Percentiles rank a stretch among this genome's conserved stretches.
These are phyloP conservation scores for Asclepias syriaca DNA, from an alignment of 257 asterid genomes.

Conservation along the genomic window DNA sequence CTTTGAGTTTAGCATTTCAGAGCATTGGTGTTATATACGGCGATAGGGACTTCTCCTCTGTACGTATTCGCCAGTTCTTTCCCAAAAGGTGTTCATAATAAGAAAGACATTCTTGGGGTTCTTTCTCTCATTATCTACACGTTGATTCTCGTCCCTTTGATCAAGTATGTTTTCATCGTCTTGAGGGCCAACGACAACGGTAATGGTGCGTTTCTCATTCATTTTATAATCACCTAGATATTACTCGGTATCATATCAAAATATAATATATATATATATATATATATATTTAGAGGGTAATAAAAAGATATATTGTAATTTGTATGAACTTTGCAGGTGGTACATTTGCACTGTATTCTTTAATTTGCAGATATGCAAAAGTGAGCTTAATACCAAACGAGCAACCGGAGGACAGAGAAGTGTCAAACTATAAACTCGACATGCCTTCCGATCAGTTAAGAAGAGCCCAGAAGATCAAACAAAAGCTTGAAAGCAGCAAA, in stretches of 20 bases:
- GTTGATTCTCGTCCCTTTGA: constrained; percentile 48
- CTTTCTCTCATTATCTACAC: constrained; percentile 73
- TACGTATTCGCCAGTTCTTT: constrained; percentile 61
- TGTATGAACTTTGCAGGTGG: too few species aligned
- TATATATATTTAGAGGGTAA: too few species aligned
- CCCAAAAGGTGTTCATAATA: constrained; percentile 31
- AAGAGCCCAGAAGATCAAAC: constrained; percentile 35
- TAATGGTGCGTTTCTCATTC: constrained; percentile 36
- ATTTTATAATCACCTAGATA: too few species aligned
- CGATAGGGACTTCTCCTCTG: constrained; percentile 77
- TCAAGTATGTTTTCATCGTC: constrained; percentile 65
- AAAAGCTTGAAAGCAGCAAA: constrained; percentile 36
- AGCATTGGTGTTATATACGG: constrained; percentile 77
- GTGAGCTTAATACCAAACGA: constrained; percentile 51
- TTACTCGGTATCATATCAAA: too few species aligned
- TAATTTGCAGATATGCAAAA: constrained; percentile 55
- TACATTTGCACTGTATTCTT: constrained; percentile 66
- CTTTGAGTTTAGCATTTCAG: constrained; percentile 64
- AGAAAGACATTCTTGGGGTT: constrained; percentile 52
- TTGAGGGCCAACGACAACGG: constrained; percentile 79
- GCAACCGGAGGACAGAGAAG: constrained; percentile 41
- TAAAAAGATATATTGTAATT: too few species aligned
- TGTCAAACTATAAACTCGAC: constrained; percentile 42
- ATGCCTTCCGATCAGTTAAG: constrained; percentile 22
- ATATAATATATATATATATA: too few species aligned